Evolutionary conservation across 1,284 basidiomycete genomes (phyloP).

Genomic region (Cystobasidium slooffiae): DNA sequence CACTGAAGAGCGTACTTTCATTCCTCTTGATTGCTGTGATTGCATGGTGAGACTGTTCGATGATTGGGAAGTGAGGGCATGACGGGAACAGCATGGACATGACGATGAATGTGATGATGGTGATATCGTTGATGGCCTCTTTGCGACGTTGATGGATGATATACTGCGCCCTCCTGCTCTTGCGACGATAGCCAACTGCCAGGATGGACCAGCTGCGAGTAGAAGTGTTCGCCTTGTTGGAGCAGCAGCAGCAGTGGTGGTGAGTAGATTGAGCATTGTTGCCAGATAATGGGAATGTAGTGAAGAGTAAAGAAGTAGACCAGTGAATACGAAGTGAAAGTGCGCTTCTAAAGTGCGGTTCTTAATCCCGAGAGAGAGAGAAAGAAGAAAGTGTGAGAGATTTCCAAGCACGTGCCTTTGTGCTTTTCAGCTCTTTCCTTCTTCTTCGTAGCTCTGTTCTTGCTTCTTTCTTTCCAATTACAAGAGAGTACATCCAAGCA

Average conservation of each 20-base stretch:
- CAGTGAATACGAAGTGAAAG: not conserved
- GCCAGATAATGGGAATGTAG: too few species aligned
- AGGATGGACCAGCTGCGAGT: too few species aligned
- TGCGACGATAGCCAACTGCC: too few species aligned
- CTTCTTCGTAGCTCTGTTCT: too few species aligned
- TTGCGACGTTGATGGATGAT: not conserved
- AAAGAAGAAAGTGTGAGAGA: not conserved
- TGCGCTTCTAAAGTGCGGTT: constrained; percentile 12
- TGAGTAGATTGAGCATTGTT: too few species aligned
- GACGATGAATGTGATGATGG: constrained; percentile 22
- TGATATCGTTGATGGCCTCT: constrained; percentile 14
- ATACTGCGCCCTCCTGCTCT: too few species aligned
- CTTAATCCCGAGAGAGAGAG: not conserved
- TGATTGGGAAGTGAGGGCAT: not conserved
- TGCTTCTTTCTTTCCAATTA: too few species aligned
- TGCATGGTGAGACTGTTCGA: not conserved
- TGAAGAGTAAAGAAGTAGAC: too few species aligned
- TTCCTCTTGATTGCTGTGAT: constrained; percentile 64
- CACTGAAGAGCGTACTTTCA: constrained; percentile 95
- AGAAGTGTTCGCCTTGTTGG: too few species aligned
- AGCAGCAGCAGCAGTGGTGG: too few species aligned
- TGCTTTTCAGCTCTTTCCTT: not conserved
- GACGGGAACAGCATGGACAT: constrained; percentile 27
- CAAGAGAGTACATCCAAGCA: too few species aligned
- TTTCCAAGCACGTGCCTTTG: constrained; percentile 6